Percentiles rank a stretch among this genome's conserved stretches.
phyloP scores from a whole-genome alignment of 78 protist species.

The Goniomonas avonlea region DNA sequence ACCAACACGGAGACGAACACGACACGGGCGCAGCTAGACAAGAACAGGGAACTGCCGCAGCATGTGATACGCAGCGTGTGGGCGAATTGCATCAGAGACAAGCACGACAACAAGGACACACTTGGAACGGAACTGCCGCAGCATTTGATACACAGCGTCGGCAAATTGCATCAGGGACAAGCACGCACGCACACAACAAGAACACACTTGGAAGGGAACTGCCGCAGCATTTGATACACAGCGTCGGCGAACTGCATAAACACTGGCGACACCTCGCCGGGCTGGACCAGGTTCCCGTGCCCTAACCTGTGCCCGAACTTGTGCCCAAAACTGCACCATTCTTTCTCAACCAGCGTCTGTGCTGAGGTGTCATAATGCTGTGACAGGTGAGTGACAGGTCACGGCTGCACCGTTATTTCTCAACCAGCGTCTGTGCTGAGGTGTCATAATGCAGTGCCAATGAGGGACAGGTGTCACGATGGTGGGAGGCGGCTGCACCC shows the following conservation, averaged over 20 bases:
- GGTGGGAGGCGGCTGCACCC: neutral
- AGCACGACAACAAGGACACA: too few species aligned
- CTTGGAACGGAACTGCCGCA: slow-evolving; percentile 43
- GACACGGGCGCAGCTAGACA: too few species aligned
- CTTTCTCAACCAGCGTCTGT: slow-evolving; percentile 75
- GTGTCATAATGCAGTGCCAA: neutral
- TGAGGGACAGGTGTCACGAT: neutral
- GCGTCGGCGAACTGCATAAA: slow-evolving; percentile 88
- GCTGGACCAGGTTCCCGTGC: neutral
- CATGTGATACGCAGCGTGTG: too few species aligned
- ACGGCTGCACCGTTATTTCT: slow-evolving; percentile 81
- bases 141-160: slow-evolving; percentile 76
- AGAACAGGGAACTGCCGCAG: too few species aligned
- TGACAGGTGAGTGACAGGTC: slow-evolving; percentile 14
- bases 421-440: slow-evolving; percentile 52
- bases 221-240: slow-evolving; percentile 61
- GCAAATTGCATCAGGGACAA: slow-evolving; percentile 64
- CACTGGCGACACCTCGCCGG: slow-evolving; percentile 59
- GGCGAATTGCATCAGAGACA: neutral
- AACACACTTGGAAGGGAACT: slow-evolving; percentile 41
- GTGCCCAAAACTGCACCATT: slow-evolving; percentile 85
- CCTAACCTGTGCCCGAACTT: slow-evolving; percentile 39
- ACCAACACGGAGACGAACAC: too few species aligned
- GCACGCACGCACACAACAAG: slow-evolving; percentile 22
- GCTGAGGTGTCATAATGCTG: neutral